phyloP scores from a whole-genome alignment of 805 yeast genomes.

The Pichia californica region DNA sequence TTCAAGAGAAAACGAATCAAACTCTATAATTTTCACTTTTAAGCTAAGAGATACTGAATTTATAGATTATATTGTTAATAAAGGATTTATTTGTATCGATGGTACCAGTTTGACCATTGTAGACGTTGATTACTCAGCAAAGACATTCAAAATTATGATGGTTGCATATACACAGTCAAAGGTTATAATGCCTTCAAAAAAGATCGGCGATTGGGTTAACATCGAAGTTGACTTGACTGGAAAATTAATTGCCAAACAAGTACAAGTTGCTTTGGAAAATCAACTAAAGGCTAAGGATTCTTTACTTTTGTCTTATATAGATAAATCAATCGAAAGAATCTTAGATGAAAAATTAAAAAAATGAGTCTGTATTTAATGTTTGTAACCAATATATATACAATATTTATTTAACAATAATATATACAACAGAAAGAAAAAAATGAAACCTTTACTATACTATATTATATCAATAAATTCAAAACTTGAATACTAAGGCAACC shows the following conservation, averaged over 20 bases:
- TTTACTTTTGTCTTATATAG: slow-evolving; percentile 44
- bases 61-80: slow-evolving; percentile 78
- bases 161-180: slow-evolving; percentile 82
- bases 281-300: slow-evolving; percentile 43
- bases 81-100: slow-evolving; percentile 89
- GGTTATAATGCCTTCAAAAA: slow-evolving; percentile 66
- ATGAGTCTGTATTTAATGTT: too few species aligned
- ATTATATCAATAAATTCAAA: slow-evolving; percentile 10
- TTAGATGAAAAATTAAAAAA: slow-evolving; percentile 28
- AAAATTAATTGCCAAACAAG: slow-evolving; percentile 84
- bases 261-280: slow-evolving; percentile 47
- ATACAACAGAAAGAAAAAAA: too few species aligned
- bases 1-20: slow-evolving; percentile 51
- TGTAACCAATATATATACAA: too few species aligned
- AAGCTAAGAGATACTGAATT: slow-evolving; percentile 55
- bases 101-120: slow-evolving; percentile 92
- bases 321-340: slow-evolving; percentile 36
- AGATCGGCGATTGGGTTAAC: slow-evolving; percentile 62
- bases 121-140: slow-evolving; percentile 53
- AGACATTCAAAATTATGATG: slow-evolving; percentile 78
- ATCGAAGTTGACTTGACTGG: slow-evolving; percentile 95
- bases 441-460: too few species aligned
- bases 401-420: too few species aligned
- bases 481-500: slow-evolving; percentile 67
- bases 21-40: slow-evolving; percentile 73